Evolutionary conservation across 352 stramenopile genomes (phyloP), one percentile per base, ranked within the genome.

Genomic region (Blastocystis sp.): DNA sequence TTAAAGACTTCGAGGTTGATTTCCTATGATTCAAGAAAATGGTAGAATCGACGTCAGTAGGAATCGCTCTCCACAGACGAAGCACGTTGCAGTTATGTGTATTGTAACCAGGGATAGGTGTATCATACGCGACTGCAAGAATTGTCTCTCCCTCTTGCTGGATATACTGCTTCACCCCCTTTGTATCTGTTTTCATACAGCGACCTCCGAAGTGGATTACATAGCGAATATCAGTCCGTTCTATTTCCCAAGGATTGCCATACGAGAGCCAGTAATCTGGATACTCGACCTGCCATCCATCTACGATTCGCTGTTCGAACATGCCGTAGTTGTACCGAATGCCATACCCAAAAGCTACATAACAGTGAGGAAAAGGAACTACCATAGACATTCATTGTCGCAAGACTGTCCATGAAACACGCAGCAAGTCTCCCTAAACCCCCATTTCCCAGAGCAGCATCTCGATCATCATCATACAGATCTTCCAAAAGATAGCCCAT

Each of bases 281-380:
- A 16, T 90, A 56, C 53, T 91, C 90, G 2, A 90, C 76, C n/a
- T 88, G 76, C 76, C 76, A 88, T 8, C 76, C 76, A 47, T 88
- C 62, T 39, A 41, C 34, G 16, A 88, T 88, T 24, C 43, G 16
- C 90, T 92, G 90, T 37, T 90, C 65, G 66, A 92, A 92, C 45
- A 92, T 92, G 4, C 90, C 90, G 63, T 92, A 92, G 43, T 78
- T 90, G 70, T 92, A 92, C 3, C 90, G 79, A 26, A 92, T 78
- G 30, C 90, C 90, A 63, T 92, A 92, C 13, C 90, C 90, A 53
- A 70, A 91, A 1, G 90, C 76, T 88, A 88, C n/a, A 34, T 76
- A 18, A 88, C 50, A 30, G 4, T 0, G 18, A 30, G n/a, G 16
- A 11, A 4, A 30, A 37, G 39, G 8, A 41, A 3, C 6, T 70